phyloP scores from a whole-genome alignment of 352 stramenopile genomes.

The Aphanomyces invadans region DNA sequence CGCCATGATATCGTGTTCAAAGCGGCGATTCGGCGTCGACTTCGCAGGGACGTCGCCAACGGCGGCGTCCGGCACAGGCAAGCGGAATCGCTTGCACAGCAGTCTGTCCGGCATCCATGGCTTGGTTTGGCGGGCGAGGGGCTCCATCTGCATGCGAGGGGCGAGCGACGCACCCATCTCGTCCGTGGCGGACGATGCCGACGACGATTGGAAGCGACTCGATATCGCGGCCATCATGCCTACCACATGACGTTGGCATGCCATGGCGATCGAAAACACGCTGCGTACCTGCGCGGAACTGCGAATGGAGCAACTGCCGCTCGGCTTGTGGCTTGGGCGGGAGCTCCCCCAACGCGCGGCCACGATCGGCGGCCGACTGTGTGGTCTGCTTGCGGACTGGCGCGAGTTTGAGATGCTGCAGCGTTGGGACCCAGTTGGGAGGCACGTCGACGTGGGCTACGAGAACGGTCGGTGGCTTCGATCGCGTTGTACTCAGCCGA shows the following conservation, averaged over 20 bases:
- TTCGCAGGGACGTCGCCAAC: conserved; percentile 6
- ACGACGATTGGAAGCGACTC: conserved; percentile 45
- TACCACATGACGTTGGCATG: conserved; percentile 21
- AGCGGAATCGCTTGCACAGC: conserved; percentile 76
- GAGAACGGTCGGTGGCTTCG: conserved; percentile 41
- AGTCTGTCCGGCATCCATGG: conserved; percentile 57
- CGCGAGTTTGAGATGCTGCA: conserved; percentile 28
- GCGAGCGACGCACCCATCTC: conserved; percentile 35
- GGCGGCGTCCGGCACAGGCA: conserved; percentile 44
- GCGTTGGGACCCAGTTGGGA: conserved; percentile 37
- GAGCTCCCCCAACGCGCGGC: conserved; percentile 33
- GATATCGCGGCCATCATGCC: conserved; percentile 70
- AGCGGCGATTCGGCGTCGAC: conserved; percentile 36
- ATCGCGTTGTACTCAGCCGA: conserved; percentile 32
- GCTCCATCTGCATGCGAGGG: conserved; percentile 11
- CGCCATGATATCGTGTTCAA: conserved; percentile 60
- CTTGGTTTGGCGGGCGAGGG: neutral
- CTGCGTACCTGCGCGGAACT: conserved; percentile 39
- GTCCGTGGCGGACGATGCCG: neutral
- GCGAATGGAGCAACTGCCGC: conserved; percentile 39
- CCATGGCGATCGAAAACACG: neutral
- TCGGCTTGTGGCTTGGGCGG: conserved; percentile 12
- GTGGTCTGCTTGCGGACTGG: conserved; percentile 26
- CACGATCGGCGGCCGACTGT: conserved; percentile 49
- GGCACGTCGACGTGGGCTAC: conserved; percentile 44